Evolutionary conservation across 2,329 filamentous ascomycete species (phyloP), one percentile per base, ranked within the genome.

Genomic region (Beauveria sp.): DNA sequence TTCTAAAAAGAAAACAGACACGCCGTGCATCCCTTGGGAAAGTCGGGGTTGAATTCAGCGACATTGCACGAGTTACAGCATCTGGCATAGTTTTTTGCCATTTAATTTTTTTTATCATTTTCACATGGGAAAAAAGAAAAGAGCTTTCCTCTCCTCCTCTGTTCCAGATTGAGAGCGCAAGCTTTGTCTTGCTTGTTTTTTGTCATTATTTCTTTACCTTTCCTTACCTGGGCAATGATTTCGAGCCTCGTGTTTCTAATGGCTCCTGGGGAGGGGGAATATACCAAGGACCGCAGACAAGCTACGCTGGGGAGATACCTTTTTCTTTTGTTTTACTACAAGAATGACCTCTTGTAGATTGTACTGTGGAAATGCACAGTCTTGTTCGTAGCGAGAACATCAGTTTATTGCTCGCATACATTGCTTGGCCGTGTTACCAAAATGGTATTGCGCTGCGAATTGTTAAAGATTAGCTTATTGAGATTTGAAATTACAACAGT

Each of bases 1-100:
- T 87, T 85, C 65, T 85, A 70, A 68, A 61, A 10, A 6, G 26
- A 31, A 49, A 26, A 38, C 12, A 40, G 18, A 49, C 20, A 38
- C 12, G 34, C 34, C 14, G 34, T 38, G 34, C 34, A 38, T 38
- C 34, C 34, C 5, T 14, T 18, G 14, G 18, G 16, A 28, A 8
- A 12, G n/a, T 46, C 20, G 18, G 4, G 5, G 20, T 58, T 34
- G 55, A 50, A 58, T 50, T 50, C 45, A 59, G 56, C 45, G 46
- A 51, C 20, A 51, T 59, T 51, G 56, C 56, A 58, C 38, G 54
- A 57, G 54, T 40, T 48, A 46, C 38, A 34, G 26, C 49, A 34
- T 49, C 45, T 28, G 55, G 55, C 55, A 45, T 48, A 22, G 28
- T 18, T 38, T 20, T 28, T 38, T 38, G 34, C 34, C 34, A 18